These are phyloP conservation scores for Sugiyamaella sp. DNA, from an alignment of 1,139 yeast species.

Conservation along the genomic window DNA sequence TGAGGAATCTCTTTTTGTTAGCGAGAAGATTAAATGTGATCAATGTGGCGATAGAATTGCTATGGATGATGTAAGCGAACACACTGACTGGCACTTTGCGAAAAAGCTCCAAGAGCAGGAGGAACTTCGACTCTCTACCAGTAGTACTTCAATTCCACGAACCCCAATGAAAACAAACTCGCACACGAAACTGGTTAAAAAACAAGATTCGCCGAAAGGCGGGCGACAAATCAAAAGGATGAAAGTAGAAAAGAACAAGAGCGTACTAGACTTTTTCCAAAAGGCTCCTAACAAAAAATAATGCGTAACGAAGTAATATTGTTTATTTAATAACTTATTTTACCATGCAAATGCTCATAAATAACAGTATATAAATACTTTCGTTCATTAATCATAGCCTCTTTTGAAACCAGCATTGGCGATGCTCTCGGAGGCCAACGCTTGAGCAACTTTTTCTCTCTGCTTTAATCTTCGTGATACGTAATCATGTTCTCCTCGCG, in stretches of 20 bases:
- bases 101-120: conserved; percentile 49
- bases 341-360: conserved; percentile 11
- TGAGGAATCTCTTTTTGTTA: conserved; percentile 28
- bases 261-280: conserved; percentile 29
- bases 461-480: conserved; percentile 62
- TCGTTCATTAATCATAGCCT: conserved; percentile 21
- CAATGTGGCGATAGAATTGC: conserved; percentile 35
- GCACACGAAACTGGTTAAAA: no score
- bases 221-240: conserved; percentile 19
- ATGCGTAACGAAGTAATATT: background rate
- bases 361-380: conserved; percentile 1
- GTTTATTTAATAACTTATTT: background rate
- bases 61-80: conserved; percentile 37
- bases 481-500: conserved; percentile 50
- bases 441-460: conserved; percentile 63
- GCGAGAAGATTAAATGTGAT: conserved; percentile 32
- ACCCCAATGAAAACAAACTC: no score
- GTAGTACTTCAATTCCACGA: background rate
- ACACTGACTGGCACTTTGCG: conserved; percentile 48
- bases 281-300: conserved; percentile 11
- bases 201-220: conserved; percentile 1
- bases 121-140: background rate
- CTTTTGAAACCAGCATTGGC: conserved; percentile 26
- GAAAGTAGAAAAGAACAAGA: conserved; percentile 26
- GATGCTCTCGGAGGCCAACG: conserved; percentile 61